A percentile compares a stretch with the other conserved stretches of the same genome.
Conservation (phyloP, 805 yeast genomes). For the Saturnispora ahearnii region DNA sequence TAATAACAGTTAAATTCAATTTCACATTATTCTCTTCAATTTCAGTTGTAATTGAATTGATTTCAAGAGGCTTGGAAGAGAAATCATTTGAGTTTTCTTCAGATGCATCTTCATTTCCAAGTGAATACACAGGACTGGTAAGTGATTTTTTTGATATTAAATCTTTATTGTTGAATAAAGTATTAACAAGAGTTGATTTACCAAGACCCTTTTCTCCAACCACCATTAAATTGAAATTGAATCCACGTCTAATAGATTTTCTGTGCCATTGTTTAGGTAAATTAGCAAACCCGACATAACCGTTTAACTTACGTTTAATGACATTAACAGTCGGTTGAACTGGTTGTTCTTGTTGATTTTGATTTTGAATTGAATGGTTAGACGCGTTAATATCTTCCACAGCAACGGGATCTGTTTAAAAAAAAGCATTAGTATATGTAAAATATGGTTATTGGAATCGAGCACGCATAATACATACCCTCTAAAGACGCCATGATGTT, state of each 20-base stretch:
- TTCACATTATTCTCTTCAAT: conserved; percentile 93
- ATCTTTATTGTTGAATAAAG: conserved; percentile 62
- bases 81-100: conserved; percentile 23
- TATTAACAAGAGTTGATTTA: conserved; percentile 83
- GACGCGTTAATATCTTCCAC: conserved; percentile 1
- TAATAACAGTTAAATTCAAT: conserved; percentile 73
- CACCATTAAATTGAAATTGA: conserved; percentile 77
- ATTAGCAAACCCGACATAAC: conserved; percentile 95
- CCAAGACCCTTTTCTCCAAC: conserved; percentile 93
- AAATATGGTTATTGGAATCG: neutral
- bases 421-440: neutral
- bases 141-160: conserved; percentile 33
- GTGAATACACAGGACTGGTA: neutral
- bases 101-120: conserved; percentile 30
- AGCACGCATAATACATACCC: conserved; percentile 1
- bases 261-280: conserved; percentile 98
- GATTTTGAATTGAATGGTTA: conserved; percentile 16
- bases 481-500: conserved; percentile 3
- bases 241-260: conserved; percentile 83
- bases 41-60: conserved; percentile 55
- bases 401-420: neutral
- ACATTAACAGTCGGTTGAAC: conserved; percentile 34
- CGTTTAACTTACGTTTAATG: conserved; percentile 74
- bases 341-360: conserved; percentile 15
- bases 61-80: conserved; percentile 31